A percentile compares a stretch with the other conserved stretches of the same genome.
phyloP scores from a whole-genome alignment of 805 yeast genomes.

The Clavispora vitiphila region DNA sequence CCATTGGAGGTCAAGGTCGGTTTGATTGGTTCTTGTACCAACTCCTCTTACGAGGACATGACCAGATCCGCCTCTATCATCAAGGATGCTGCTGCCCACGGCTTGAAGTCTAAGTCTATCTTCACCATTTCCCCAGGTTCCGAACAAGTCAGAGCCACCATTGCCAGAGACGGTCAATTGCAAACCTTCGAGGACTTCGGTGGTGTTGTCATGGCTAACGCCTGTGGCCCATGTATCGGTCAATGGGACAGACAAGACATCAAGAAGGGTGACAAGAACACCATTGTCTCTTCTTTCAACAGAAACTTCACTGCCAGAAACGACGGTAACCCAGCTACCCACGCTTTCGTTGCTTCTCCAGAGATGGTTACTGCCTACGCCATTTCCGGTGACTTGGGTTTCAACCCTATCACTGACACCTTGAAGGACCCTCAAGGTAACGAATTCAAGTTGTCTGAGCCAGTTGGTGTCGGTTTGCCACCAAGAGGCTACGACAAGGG shows the following conservation, averaged over 20 bases:
- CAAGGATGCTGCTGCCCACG: constrained; percentile 84
- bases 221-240: constrained; percentile 99
- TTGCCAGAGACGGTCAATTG: constrained; percentile 92
- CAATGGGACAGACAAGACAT: constrained; percentile 97
- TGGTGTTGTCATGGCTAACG: constrained; percentile 92
- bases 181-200: constrained; percentile 86
- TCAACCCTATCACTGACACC: constrained; percentile 92
- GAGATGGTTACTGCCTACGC: constrained; percentile 95
- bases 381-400: constrained; percentile 91
- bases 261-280: constrained; percentile 91
- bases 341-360: constrained; percentile 96
- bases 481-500: constrained; percentile 86
- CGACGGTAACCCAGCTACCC: constrained; percentile 96
- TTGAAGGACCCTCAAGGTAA: constrained; percentile 85
- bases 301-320: constrained; percentile 97
- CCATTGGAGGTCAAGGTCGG: constrained; percentile 91
- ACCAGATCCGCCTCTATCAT: constrained; percentile 92
- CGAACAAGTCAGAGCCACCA: constrained; percentile 97
- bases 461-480: constrained; percentile 89
- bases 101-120: constrained; percentile 85
- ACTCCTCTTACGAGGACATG: constrained; percentile 98
- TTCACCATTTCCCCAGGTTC: constrained; percentile 97
- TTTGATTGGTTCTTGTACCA: constrained; percentile 97
- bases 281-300: constrained; percentile 95
- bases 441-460: constrained; percentile 83